Base-by-base conservation (phyloP, 2,329 filamentous ascomycete genomes). In the Colletotrichum orchidophilum region DNA sequence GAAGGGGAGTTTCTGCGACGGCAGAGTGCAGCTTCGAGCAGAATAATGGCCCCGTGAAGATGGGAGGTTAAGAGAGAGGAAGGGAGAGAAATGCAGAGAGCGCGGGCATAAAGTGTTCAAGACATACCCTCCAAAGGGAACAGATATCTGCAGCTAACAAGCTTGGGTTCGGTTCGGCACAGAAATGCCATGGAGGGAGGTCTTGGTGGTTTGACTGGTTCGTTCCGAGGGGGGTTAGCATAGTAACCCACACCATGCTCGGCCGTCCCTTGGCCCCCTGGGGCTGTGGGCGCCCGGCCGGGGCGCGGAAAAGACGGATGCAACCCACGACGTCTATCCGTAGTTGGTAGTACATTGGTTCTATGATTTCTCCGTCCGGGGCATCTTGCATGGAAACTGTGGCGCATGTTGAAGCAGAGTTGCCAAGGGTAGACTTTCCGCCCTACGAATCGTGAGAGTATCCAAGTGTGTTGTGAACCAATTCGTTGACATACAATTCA, bases 161-260 rank as follows among this genome's bases (percentile, higher is more conserved):
- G 46, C 31, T 46, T 39, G 35, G 27, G 39, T 64, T 39, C 39
- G 42, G 58, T 33, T 52, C 35, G 50, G 46, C 26, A 50, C 6
- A 49, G 27, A 52, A 53, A 66, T 63, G 68, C 58, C 68, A 24
- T 46, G 57, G 46, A 31, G n/a, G 39, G 35, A 54, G 64, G 42
- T 52, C 64, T 68, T 68, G 58, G 68, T 68, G 58, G 18, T 59
- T 33, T 46, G 42, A 29, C 39, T 27, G 39, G 61, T 70, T 62
- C 63, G 67, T 67, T 50, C 35, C 42, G 49, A 42, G 29, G 59
- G 33, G 26, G 53, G 39, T 39, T 59, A 42, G 46, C 58, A 52
- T 64, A 39, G 57, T 62, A 35, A 21, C 26, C 21, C 54, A 57
- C n/a, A 35, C n/a, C 39, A 46, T n/a, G 59, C 57, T 39, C 33